These are phyloP conservation scores for Tardiomyces digboiensis DNA, from an alignment of 1,139 yeast genomes.

Conservation along the genomic window DNA sequence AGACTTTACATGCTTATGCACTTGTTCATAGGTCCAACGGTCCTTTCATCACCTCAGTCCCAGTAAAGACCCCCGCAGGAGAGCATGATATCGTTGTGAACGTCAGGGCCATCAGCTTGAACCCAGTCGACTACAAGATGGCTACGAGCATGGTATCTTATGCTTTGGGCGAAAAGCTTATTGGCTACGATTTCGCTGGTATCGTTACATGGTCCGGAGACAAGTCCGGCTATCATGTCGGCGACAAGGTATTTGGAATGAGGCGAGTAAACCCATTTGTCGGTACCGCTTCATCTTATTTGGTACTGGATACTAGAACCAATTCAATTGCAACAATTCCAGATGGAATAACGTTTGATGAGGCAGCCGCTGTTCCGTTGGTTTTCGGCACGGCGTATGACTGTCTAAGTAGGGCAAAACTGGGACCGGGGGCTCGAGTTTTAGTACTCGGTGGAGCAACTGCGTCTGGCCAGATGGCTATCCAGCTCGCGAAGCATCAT, in stretches of 20 bases:
- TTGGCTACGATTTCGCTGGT: conserved; percentile 66
- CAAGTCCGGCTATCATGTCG: conserved; percentile 33
- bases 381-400: conserved; percentile 48
- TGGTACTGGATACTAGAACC: conserved; percentile 31
- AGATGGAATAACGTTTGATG: conserved; percentile 33
- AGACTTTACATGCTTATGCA: neutral
- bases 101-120: conserved; percentile 46
- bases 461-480: conserved; percentile 51
- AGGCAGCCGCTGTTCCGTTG: conserved; percentile 50
- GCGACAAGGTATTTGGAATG: conserved; percentile 57
- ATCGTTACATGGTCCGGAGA: conserved; percentile 48
- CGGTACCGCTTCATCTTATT: conserved; percentile 46
- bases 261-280: conserved; percentile 31
- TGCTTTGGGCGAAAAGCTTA: neutral
- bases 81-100: conserved; percentile 44
- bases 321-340: conserved; percentile 33
- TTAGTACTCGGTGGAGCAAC: conserved; percentile 65
- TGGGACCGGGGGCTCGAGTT: conserved; percentile 25
- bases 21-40: neutral
- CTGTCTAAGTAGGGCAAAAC: conserved; percentile 27
- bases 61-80: conserved; percentile 32
- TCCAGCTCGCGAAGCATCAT: conserved; percentile 44
- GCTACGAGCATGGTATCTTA: conserved; percentile 25
- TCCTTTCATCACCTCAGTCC: conserved; percentile 21
- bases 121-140: conserved; percentile 54